A percentile compares a stretch with the other conserved stretches of the same genome.
Conservation (phyloP, 192 early-diverging fungal species). For the Linnemannia elongata region DNA sequence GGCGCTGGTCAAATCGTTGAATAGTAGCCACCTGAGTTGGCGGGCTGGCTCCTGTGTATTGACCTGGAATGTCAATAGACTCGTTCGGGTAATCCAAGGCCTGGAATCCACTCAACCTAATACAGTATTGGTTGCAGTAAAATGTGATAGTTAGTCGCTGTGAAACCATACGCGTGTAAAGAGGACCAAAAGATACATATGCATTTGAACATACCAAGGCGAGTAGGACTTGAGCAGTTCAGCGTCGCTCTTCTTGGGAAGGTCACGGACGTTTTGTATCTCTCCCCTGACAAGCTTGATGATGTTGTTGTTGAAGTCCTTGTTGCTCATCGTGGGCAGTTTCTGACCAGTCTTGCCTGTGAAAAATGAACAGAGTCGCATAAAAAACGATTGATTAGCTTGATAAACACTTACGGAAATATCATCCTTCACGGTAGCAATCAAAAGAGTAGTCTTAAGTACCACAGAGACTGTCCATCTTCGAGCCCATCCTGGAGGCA, state of each 20-base stretch:
- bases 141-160: neutral
- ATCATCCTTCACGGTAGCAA: neutral
- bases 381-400: neutral
- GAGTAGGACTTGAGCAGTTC: slow-evolving; percentile 74
- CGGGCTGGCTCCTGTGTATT: slow-evolving; percentile 70
- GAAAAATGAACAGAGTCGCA: neutral
- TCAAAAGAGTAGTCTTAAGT: neutral
- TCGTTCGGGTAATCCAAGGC: slow-evolving; percentile 50
- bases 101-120: slow-evolving; percentile 45
- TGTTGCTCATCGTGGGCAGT: slow-evolving; percentile 54
- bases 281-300: slow-evolving; percentile 58
- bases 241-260: slow-evolving; percentile 44
- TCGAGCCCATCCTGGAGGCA: slow-evolving; percentile 46
- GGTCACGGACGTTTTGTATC: slow-evolving; percentile 56
- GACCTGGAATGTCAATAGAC: slow-evolving; percentile 81
- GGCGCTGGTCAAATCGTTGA: slow-evolving; percentile 69
- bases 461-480: slow-evolving; percentile 61
- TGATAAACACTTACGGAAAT: neutral
- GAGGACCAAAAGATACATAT: slow-evolving; percentile 45
- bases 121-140: neutral
- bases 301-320: slow-evolving; percentile 61
- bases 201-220: slow-evolving; percentile 68
- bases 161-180: neutral
- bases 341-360: slow-evolving; percentile 68
- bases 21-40: slow-evolving; percentile 74